A percentile compares a stretch with the other conserved stretches of the same genome.
These are phyloP conservation scores for Yamadazyma buinensis DNA, from an alignment of 1,139 yeast genomes.

Conservation along the genomic window DNA sequence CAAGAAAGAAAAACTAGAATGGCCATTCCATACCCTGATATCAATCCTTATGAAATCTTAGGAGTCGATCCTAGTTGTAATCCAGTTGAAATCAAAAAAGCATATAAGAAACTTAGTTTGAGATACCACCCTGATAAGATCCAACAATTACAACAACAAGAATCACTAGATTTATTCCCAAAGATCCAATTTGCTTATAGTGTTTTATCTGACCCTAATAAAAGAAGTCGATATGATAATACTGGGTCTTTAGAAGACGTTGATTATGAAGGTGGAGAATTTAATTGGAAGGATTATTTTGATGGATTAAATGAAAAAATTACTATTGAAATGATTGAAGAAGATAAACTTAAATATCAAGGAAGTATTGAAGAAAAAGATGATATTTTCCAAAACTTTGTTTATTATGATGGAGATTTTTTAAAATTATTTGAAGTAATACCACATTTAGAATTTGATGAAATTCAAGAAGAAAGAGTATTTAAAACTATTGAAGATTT, in stretches of 20 bases:
- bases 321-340: constrained; percentile 69
- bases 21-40: constrained; percentile 48
- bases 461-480: constrained; percentile 58
- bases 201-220: constrained; percentile 56
- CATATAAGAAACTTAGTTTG: constrained; percentile 69
- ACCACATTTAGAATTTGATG: constrained; percentile 70
- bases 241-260: constrained; percentile 63
- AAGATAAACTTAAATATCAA: constrained; percentile 64
- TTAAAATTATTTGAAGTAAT: constrained; percentile 66
- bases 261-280: constrained; percentile 27
- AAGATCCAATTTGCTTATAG: constrained; percentile 73
- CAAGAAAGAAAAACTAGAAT: too few relatives aligned
- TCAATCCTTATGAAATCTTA: constrained; percentile 66
- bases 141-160: constrained; percentile 26
- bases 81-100: constrained; percentile 58
- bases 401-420: constrained; percentile 65
- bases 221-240: constrained; percentile 57
- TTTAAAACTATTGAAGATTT: constrained; percentile 48
- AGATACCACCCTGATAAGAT: constrained; percentile 78
- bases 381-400: constrained; percentile 61
- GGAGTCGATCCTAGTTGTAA: constrained; percentile 39
- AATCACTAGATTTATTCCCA: constrained; percentile 40
- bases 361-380: constrained; percentile 60
- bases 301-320: constrained; percentile 55
- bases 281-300: constrained; percentile 65